Evolutionary conservation across 139 green algal genomes (phyloP).

Genomic region (Asterochloris sp.): DNA sequence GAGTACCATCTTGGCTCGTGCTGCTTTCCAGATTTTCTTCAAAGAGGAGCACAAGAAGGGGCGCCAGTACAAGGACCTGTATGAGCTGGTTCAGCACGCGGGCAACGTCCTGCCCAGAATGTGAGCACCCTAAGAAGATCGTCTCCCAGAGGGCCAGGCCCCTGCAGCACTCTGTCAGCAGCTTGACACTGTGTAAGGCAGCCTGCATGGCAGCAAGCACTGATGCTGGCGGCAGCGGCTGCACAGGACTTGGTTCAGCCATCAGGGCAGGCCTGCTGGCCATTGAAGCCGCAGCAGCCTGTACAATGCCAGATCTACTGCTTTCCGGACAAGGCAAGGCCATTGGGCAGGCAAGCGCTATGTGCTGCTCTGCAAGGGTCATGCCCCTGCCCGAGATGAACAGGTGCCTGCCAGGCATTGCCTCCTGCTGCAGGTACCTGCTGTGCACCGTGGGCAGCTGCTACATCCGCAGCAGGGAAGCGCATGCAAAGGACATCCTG

Average conservation of each 20-base stretch:
- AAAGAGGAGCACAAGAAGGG: conserved; percentile 71
- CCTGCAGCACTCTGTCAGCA: background rate
- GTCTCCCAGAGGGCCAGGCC: background rate
- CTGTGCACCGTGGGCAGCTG: conserved; percentile 87
- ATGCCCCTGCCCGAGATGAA: background rate
- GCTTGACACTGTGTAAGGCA: no score
- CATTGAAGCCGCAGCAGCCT: no score
- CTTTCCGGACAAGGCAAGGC: no score
- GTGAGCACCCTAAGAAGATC: conserved; percentile 36
- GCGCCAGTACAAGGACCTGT: conserved; percentile 74
- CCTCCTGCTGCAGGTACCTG: conserved; percentile 69
- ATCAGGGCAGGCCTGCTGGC: no score
- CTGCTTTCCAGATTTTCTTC: conserved; percentile 67
- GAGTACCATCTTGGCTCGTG: background rate
- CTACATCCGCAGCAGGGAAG: conserved; percentile 80
- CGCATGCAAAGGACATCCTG: conserved; percentile 74
- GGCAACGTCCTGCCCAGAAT: conserved; percentile 94
- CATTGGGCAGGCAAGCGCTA: no score
- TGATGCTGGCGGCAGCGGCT: no score
- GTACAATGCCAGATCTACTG: no score
- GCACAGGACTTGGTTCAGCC: no score
- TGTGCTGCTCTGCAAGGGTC: background rate
- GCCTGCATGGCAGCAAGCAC: no score
- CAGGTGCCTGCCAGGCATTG: background rate
- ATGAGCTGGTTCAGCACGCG: conserved; percentile 95